Percentiles rank a stretch among this genome's conserved stretches.
Conservation (phyloP, 305 asterid genomes). For the Fraxinus floribunda region DNA sequence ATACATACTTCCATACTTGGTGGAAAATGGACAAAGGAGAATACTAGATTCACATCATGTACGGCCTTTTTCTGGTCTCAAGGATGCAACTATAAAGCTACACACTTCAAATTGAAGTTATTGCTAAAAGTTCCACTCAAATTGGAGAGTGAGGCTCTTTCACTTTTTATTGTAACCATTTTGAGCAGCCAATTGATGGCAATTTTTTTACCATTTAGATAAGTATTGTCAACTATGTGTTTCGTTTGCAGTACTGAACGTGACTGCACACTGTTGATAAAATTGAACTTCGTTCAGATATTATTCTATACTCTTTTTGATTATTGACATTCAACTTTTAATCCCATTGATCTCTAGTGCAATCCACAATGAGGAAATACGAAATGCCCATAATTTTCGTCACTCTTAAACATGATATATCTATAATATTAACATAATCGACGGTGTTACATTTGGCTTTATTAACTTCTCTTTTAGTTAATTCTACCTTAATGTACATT, state of each 20-base stretch:
- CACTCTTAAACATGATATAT: neutral
- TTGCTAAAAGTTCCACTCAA: neutral
- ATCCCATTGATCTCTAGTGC: neutral
- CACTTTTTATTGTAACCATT: neutral
- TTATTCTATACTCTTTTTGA: neutral
- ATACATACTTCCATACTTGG: constrained; percentile 67
- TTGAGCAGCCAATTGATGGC: neutral
- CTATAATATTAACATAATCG: neutral
- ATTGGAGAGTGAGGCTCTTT: neutral
- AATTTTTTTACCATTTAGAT: neutral
- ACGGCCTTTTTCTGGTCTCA: constrained; percentile 20
- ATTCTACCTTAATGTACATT: neutral
- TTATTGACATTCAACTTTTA: neutral
- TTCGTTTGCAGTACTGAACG: neutral
- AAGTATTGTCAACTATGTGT: neutral
- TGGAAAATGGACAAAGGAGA: constrained; percentile 38
- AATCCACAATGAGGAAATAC: neutral
- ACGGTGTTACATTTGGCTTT: neutral
- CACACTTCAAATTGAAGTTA: neutral
- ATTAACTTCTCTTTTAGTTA: neutral
- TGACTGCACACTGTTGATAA: neutral
- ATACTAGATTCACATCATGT: constrained; percentile 21
- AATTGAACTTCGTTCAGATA: neutral
- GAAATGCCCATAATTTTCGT: neutral
- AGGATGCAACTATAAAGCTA: constrained; percentile 33